Conservation (phyloP, 2,329 filamentous ascomycete species). For the Neurospora crassa region DNA sequence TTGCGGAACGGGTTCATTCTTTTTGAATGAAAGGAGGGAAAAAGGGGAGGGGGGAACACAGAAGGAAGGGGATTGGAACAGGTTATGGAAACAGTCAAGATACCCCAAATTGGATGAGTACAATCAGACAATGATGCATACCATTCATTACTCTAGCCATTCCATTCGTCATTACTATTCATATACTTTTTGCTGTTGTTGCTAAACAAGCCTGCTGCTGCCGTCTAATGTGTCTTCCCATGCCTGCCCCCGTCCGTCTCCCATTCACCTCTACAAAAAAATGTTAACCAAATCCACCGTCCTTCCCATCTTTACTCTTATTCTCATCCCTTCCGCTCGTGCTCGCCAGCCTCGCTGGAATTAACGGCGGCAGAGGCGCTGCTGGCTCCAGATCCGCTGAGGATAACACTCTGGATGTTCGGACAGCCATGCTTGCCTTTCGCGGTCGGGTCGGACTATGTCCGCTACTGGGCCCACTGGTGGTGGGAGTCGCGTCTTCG, state of each 20-base stretch:
- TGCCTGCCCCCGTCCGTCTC: background rate
- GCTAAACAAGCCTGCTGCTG: background rate
- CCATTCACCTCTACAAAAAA: background rate
- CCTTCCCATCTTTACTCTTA: background rate
- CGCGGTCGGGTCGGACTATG: background rate
- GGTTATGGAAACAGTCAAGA: too few species aligned
- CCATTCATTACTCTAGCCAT: background rate
- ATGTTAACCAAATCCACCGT: background rate
- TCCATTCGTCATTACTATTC: background rate
- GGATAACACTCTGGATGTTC: background rate
- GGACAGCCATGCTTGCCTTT: background rate
- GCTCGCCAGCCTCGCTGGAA: constrained; percentile 2
- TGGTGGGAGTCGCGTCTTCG: background rate
- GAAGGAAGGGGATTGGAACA: too few species aligned
- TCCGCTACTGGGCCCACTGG: background rate
- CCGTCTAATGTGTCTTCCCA: background rate
- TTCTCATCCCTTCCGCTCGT: background rate
- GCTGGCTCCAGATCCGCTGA: constrained; percentile 23
- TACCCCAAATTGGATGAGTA: background rate
- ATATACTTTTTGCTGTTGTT: background rate
- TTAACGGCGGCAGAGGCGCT: constrained; percentile 21
- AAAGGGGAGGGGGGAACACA: too few species aligned
- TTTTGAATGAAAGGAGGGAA: background rate
- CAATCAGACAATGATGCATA: background rate
- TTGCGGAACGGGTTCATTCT: constrained; percentile 3